Base-by-base conservation (phyloP, 164 flowering plant genomes). In the Echeveria elegans region DNA sequence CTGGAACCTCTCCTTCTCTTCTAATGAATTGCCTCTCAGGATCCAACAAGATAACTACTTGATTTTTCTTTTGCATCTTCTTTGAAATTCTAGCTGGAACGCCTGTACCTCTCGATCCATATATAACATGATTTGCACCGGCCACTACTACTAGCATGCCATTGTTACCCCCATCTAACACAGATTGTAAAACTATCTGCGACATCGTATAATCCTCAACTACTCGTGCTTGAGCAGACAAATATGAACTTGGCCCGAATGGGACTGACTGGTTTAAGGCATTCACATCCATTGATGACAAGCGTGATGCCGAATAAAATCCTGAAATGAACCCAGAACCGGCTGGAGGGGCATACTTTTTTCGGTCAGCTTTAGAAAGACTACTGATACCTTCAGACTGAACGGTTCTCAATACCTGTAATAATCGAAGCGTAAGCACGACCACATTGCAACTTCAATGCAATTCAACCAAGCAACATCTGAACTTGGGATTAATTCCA, bases 281-380 rank as follows among this genome's bases (percentile, higher is more conserved):
- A 72, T 72, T 73, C 71, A 65, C 65, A 58, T 89, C 97, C 32
- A 77, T 40, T 40, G 86, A 73, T 37, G 85, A 74, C 78, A 90
- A 81, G 40, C 80, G 88, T 21, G 90, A 78, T 21, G 85, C 72
- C 26, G 94, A 81, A 70, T 81, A 73, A 72, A 88, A 83, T 48
- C 98, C 98, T 34, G 95, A 81, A 72, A 88, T 83, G 73, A 89
- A 90, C 30, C 98, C 98, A 28, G 96, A 85, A 73, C 98, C 97
- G 64, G 91, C 90, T 70, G 98, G 97, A 70, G 97, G 98, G 65
- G 87, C 83, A 78, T 86, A 94, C 34, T 67, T 59, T 72, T 85
- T 88, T 36, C 92, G 88, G 15, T 89, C 86, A 66, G 81, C 85
- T 77, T 83, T 79, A 18, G 98, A 83, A 67, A 91, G 96, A 29